Evolutionary conservation across 2,329 filamentous ascomycete species (phyloP).

Genomic region (Ceratocystis harringtonii): DNA sequence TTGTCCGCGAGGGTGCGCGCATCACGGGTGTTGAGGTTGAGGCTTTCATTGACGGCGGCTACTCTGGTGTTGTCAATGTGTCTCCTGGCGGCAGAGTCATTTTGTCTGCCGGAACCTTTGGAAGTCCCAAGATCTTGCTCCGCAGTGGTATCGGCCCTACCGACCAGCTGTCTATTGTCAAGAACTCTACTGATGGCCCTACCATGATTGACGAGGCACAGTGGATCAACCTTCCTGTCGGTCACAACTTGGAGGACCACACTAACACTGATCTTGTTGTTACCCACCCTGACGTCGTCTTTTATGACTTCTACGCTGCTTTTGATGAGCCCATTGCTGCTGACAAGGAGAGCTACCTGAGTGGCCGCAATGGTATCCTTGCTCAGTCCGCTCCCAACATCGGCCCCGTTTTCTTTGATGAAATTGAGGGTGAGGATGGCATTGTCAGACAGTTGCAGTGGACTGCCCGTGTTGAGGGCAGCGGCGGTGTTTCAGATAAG

Average conservation of each 20-base stretch:
- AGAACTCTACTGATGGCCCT: slow-evolving; percentile 34
- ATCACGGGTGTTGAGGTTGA: slow-evolving; percentile 56
- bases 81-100: slow-evolving; percentile 50
- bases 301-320: slow-evolving; percentile 52
- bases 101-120: slow-evolving; percentile 52
- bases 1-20: slow-evolving; percentile 47
- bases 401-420: slow-evolving; percentile 40
- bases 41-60: slow-evolving; percentile 35
- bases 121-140: slow-evolving; percentile 53
- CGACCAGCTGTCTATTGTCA: slow-evolving; percentile 41
- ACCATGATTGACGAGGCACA: slow-evolving; percentile 35
- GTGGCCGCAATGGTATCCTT: slow-evolving; percentile 41
- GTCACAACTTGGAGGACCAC: slow-evolving; percentile 44
- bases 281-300: slow-evolving; percentile 31
- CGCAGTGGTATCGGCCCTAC: slow-evolving; percentile 51
- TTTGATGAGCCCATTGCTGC: slow-evolving; percentile 34
- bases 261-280: slow-evolving; percentile 36
- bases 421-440: slow-evolving; percentile 42
- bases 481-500: slow-evolving; percentile 27
- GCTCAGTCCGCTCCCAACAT: slow-evolving; percentile 52
- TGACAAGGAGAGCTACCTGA: slow-evolving; percentile 30
- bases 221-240: slow-evolving; percentile 46
- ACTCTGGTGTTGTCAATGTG: slow-evolving; percentile 44
- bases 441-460: slow-evolving; percentile 50
- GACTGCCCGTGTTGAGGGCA: slow-evolving; percentile 48